Conservation (phyloP, 257 asterid species). For the Solanum medicagineum region DNA sequence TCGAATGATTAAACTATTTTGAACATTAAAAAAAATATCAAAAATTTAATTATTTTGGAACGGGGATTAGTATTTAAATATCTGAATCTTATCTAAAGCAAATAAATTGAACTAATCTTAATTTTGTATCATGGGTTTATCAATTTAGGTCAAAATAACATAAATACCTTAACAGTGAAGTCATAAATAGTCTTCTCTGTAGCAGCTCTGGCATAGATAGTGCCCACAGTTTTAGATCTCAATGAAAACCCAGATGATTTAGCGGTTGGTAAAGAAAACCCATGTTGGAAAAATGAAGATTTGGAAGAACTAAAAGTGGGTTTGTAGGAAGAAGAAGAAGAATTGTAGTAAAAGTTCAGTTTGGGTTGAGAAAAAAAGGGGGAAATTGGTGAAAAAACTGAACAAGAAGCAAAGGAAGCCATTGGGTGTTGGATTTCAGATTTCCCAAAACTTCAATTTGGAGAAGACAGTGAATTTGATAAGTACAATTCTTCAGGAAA, state of each 20-base stretch:
- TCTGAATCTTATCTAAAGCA: background rate
- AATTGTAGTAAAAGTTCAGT: slow-evolving; percentile 9
- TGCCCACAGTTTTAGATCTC: slow-evolving; percentile 36
- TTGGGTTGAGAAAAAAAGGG: slow-evolving; percentile 18
- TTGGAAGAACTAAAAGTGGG: slow-evolving; percentile 33
- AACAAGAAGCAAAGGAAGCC: slow-evolving; percentile 43
- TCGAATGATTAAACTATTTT: no score
- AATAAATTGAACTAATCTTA: no score
- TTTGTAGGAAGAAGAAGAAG: slow-evolving; percentile 9
- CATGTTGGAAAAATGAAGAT: slow-evolving; percentile 40
- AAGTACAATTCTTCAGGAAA: background rate
- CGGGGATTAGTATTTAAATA: no score
- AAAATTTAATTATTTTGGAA: no score
- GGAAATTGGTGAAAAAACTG: slow-evolving; percentile 28
- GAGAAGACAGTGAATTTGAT: background rate
- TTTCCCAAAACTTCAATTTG: background rate
- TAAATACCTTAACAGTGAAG: slow-evolving; percentile 62
- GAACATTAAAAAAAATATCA: no score
- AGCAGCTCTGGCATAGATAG: slow-evolving; percentile 70
- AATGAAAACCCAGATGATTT: slow-evolving; percentile 23
- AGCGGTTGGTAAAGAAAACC: slow-evolving; percentile 31
- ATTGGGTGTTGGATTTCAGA: background rate
- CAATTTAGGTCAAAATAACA: background rate
- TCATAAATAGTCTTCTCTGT: slow-evolving; percentile 67
- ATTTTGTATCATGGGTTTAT: no score